Base-by-base conservation (phyloP, 2,329 filamentous ascomycete genomes). In the Trichoderma atroviride region DNA sequence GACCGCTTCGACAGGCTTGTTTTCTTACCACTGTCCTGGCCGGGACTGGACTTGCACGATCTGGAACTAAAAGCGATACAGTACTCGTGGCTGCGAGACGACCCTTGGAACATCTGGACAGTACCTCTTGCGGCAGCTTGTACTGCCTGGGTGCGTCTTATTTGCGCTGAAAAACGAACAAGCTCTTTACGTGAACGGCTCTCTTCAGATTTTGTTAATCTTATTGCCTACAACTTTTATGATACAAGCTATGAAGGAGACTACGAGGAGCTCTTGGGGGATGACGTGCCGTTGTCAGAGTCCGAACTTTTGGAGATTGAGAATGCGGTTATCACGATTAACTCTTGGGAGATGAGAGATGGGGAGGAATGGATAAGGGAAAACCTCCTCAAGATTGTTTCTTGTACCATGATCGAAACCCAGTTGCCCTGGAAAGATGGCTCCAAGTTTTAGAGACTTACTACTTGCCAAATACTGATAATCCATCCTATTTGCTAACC, bases 331-430 rank as follows among this genome's bases (percentile, higher is more conserved):
- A 11, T 24, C 7, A 47, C 5, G 14, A 60, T 60, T 6, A 22
- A 60, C 16, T n/a, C 58, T 47, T 31, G 58, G 58, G 24, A 47
- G 31, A 60, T 60, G 58, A 60, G 58, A 47, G 58, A 60, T 60
- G 37, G 37, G 11, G 58, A 60, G 58, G 37, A 47, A 31, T 60
- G 37, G 58, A 47, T 60, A 22, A 47, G 47, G 11, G 47, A 52
- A 16, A 11, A 22, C 11, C 47, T 52, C 22, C 1, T 27, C 22
- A 27, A 52, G n/a, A n/a, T 52, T 52, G 47, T 27, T 52, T 52
- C 47, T 27, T n/a, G 47, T 27, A 52, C 6, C 47, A 52, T 52
- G 47, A 11, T 22, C 9, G 47, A 11, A 27, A 22, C 13, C 47
- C 47, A 52, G 11, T 52, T 52, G 10, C 22, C 47, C 10, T 52